phyloP scores from a whole-genome alignment of 257 asterid genomes.

The Plantago major region DNA sequence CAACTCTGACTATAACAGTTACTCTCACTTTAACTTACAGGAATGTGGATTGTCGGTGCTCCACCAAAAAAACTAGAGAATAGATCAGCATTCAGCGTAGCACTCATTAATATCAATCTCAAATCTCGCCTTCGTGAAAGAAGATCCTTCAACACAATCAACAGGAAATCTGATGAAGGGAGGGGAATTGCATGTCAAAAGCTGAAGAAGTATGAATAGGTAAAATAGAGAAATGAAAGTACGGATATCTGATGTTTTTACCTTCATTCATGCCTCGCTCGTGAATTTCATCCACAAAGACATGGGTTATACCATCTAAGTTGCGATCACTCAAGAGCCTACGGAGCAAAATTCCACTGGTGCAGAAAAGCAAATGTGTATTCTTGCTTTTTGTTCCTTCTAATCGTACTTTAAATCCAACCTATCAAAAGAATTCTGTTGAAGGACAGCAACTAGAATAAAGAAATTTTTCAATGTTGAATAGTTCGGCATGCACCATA shows the following conservation, averaged over 20 bases:
- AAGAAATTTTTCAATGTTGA: constrained; percentile 22
- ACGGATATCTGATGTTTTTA: constrained; percentile 23
- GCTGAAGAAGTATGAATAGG: constrained; percentile 19
- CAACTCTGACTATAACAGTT: constrained; percentile 5
- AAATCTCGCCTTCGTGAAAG: constrained; percentile 88
- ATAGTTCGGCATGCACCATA: constrained; percentile 16
- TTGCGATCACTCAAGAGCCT: constrained; percentile 90
- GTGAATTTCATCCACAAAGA: constrained; percentile 96
- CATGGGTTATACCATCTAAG: constrained; percentile 82
- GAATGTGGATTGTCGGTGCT: constrained; percentile 91
- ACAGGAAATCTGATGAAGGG: constrained; percentile 72
- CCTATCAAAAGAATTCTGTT: constrained; percentile 47
- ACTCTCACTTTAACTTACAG: constrained; percentile 49
- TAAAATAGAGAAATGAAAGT: constrained; percentile 14
- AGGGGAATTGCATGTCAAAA: constrained; percentile 30
- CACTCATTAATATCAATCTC: constrained; percentile 97
- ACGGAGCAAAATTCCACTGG: constrained; percentile 96
- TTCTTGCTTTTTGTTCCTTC: constrained; percentile 97
- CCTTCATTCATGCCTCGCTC: constrained; percentile 99
- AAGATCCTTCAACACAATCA: constrained; percentile 95
- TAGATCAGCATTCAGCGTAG: constrained; percentile 90
- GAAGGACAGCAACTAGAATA: constrained; percentile 32
- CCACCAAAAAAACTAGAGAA: constrained; percentile 82
- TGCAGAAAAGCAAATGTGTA: constrained; percentile 91
- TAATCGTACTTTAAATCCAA: constrained; percentile 95